Evolutionary conservation across 768 basidiomycete genomes (phyloP), one percentile per base, ranked within the genome.

Genomic region (Strobilomyces confusus): DNA sequence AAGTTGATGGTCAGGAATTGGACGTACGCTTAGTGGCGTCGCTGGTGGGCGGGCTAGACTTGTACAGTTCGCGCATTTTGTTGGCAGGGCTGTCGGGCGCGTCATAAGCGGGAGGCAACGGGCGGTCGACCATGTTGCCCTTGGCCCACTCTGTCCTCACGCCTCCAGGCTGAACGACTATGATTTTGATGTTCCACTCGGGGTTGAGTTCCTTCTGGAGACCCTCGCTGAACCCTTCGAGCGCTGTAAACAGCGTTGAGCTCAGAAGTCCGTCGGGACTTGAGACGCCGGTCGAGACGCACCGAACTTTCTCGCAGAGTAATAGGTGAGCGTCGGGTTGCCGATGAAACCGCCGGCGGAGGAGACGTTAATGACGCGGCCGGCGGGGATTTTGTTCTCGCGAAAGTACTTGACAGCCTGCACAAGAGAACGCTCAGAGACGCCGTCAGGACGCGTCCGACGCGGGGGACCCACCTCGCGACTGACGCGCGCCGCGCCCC

Each of bases 321-420:
- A 63, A 33, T 52, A 63, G 2, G 58, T 50, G 3, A 66, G 54
- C 22, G 60, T 55, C 12, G 65, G 52, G n/a, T 52, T 38, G 1
- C 38, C 56, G 5, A 12, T 19, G 49, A 66, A 64, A 15, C 65
- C 65, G 30, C 49, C 57, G 2, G 11, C 52, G 5, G 61, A 61
- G 26, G 61, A 61, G 26, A 65, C 25, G 8, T 66, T 66, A 48
- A 66, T 37, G 36, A 63, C 51, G 23, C 63, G 63, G 36, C 63
- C 63, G 0, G 63, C 54, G 2, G 63, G 55, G 4, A 19, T 48
- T n/a, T 69, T 67, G 48, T 59, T 57, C 19, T 66, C 29, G 12
- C 69, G 62, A 55, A 73, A 72, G 48, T 63, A 67, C 43, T 54
- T 58, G 11, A 73, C 63, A 1, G 60, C 63, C 63, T 64, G 29